Percentiles rank a stretch among this genome's conserved stretches.
phyloP scores from a whole-genome alignment of 768 basidiomycete species.

The Coprinopsis cinerea region DNA sequence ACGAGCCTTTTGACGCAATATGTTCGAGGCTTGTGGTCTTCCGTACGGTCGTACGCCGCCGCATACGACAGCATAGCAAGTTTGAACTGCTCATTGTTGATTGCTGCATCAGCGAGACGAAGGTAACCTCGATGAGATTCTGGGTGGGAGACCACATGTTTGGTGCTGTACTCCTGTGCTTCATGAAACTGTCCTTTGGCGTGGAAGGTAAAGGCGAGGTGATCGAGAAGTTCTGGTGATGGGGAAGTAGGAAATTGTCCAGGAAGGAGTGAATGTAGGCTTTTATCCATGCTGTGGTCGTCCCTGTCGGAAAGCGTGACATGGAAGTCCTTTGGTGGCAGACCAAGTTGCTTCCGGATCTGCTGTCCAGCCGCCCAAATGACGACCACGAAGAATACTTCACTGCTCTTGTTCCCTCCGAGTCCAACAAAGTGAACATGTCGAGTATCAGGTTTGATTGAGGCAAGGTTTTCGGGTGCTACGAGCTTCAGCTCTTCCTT shows the following conservation, averaged over 20 bases:
- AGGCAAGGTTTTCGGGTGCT: conserved; percentile 17
- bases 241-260: conserved; percentile 23
- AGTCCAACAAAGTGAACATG: conserved; percentile 34
- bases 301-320: conserved; percentile 40
- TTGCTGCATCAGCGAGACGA: conserved; percentile 42
- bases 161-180: conserved; percentile 26
- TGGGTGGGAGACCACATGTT: conserved; percentile 27
- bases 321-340: conserved; percentile 51
- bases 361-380: conserved; percentile 51
- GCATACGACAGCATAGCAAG: conserved; percentile 53
- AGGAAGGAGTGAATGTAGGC: conserved; percentile 38
- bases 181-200: conserved; percentile 27
- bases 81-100: conserved; percentile 30
- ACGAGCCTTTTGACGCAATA: conserved; percentile 44
- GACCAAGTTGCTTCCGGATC: conserved; percentile 41
- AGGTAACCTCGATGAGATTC: conserved; percentile 42
- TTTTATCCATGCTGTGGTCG: conserved; percentile 41
- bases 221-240: conserved; percentile 34
- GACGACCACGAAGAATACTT: conserved; percentile 43
- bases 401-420: conserved; percentile 27
- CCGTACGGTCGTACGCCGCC: conserved; percentile 35
- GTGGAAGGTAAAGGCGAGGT: conserved; percentile 41
- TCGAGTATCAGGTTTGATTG: conserved; percentile 19
- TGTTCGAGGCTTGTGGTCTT: conserved; percentile 28
- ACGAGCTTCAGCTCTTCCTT: conserved; percentile 32